phyloP scores from a whole-genome alignment of 805 yeast genomes.

The Brettanomyces sp. region DNA sequence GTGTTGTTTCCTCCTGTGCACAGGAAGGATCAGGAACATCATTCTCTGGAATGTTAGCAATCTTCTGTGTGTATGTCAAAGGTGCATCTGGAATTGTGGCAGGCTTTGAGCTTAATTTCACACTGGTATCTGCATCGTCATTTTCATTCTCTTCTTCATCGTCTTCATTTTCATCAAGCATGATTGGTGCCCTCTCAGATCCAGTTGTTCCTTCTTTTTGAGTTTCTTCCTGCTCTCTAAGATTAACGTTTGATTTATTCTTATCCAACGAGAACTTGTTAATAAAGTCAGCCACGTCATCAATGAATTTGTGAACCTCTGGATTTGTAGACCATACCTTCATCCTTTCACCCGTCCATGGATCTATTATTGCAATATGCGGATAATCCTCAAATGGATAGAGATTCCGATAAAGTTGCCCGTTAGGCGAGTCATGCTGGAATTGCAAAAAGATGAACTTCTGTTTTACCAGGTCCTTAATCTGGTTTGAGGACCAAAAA shows the following conservation, averaged over 20 bases:
- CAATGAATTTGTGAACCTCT: constrained; percentile 46
- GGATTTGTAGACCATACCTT: constrained; percentile 72
- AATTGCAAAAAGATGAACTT: constrained; percentile 82
- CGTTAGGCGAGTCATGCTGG: constrained; percentile 68
- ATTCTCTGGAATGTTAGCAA: constrained; percentile 11
- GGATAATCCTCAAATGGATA: constrained; percentile 70
- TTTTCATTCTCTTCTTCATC: constrained; percentile 81
- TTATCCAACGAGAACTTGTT: constrained; percentile 55
- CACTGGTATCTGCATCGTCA: constrained; percentile 20
- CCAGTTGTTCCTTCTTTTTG: constrained; percentile 1
- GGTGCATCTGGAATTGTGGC: constrained; percentile 12
- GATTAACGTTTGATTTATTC: constrained; percentile 52
- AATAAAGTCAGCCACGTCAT: constrained; percentile 64
- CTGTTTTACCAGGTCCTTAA: constrained; percentile 55
- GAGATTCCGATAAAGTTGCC: constrained; percentile 59
- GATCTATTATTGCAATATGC: constrained; percentile 86
- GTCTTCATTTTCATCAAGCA: constrained; percentile 50
- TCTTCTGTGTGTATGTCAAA: constrained; percentile 10
- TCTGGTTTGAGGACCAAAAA: constrained; percentile 67
- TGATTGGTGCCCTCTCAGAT: not conserved
- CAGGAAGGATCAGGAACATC: constrained; percentile 57
- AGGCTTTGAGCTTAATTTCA: constrained; percentile 22
- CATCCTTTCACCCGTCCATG: constrained; percentile 89
- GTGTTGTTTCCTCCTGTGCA: constrained; percentile 42
- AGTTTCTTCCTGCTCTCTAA: constrained; percentile 47